Base-by-base conservation (phyloP, 1,284 basidiomycete genomes). In the Xanthoconium separans region DNA sequence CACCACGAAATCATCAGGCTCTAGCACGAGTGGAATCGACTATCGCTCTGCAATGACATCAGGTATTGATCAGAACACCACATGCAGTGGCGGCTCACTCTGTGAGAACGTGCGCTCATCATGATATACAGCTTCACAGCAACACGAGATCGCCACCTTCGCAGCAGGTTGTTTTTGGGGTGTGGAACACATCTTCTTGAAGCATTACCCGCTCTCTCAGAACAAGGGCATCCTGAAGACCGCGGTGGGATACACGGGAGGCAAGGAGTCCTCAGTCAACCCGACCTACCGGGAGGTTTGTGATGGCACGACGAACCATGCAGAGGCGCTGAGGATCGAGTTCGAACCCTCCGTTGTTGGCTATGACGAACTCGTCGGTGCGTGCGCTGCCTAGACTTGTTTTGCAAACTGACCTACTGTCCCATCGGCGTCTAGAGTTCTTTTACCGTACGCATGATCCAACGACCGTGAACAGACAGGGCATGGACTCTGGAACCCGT, bases 361-460 rank as follows among this genome's bases (percentile, higher is more conserved):
- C 22, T 97, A 95, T 61, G 90, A 77, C 22, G 87, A 95, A 68
- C 82, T 97, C 44, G 89, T 95, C 44, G 87, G 85, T 85, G 20
- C 13, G 36, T 27, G 15, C 18, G 27, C 6, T 27, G 3, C 27
- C 27, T 2, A 9, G 1, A 22, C 22, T 22, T 31, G 20, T 22
- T 31, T 24, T 40, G 6, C 18, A 20, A 6, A 10, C 34, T 33
- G 36, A 50, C 10, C 24, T 3, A 6, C 27, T 11, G 4, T 15
- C 22, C 4, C 4, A 22, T 22, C 22, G 22, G 4, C 22, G n/a
- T 41, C 5, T 68, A 85, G 93, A 96, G 73, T 95, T 94, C 77
- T 95, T 95, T 73, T 95, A 93, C 70, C 83, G 95, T 44, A 95
- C 92, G 0, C 96, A 99, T 69, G 95, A 98, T 65, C 93, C 96